phyloP scores from a whole-genome alignment of 2,329 filamentous ascomycete species.

The Alternaria incomplexa region DNA sequence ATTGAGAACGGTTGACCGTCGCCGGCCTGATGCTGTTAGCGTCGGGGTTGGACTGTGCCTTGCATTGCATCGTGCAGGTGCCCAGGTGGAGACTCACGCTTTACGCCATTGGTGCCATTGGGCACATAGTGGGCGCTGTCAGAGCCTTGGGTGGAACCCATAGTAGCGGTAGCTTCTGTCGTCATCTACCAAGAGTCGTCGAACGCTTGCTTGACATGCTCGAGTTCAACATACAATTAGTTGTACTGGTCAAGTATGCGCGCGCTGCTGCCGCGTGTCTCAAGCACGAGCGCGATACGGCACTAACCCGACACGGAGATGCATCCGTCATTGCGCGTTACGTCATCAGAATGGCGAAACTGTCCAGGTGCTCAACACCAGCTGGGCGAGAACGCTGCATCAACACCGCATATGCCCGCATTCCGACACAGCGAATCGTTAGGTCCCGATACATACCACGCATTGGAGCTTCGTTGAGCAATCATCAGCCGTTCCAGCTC shows the following conservation, averaged over 20 bases:
- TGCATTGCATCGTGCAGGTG: slow-evolving; percentile 4
- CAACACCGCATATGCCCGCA: neutral
- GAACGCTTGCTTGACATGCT: neutral
- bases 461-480: neutral
- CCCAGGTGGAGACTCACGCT: slow-evolving; percentile 31
- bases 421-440: neutral
- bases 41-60: slow-evolving; percentile 9
- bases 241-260: neutral
- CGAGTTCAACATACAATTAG: neutral
- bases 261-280: neutral
- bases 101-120: slow-evolving; percentile 27
- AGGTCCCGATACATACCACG: neutral
- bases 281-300: neutral
- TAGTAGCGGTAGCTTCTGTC: slow-evolving; percentile 11
- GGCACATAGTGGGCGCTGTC: slow-evolving; percentile 16
- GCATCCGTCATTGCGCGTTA: slow-evolving; percentile 8
- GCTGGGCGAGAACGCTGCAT: neutral
- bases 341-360: too few relatives aligned
- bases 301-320: slow-evolving; percentile 4
- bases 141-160: slow-evolving; percentile 36
- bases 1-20: slow-evolving; percentile 50
- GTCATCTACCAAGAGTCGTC: neutral
- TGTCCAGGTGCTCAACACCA: neutral
- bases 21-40: slow-evolving; percentile 30
- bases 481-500: neutral